Conservation (phyloP, 768 basidiomycete species). For the Tylopilus sp. region DNA sequence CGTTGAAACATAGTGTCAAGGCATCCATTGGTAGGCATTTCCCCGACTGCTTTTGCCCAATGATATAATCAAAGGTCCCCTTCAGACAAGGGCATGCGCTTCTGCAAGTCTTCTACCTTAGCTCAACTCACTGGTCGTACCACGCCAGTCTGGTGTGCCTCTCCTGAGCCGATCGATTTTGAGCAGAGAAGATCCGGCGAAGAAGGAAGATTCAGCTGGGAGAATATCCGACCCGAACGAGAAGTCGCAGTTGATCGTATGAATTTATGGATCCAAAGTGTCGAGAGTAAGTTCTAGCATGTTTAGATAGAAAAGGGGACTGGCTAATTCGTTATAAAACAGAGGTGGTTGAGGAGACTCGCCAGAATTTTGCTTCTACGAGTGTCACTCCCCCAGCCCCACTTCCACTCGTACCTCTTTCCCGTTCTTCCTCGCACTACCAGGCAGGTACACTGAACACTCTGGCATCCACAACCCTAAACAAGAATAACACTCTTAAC, state of each 20-base stretch:
- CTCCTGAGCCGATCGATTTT: slow-evolving; percentile 31
- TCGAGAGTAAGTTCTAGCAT: slow-evolving; percentile 61
- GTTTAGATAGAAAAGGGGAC: neutral
- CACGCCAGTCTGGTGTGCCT: slow-evolving; percentile 29
- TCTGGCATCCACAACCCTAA: slow-evolving; percentile 21
- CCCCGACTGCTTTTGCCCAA: neutral
- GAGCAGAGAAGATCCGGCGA: slow-evolving; percentile 32
- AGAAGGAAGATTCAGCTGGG: slow-evolving; percentile 34
- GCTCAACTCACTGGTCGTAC: slow-evolving; percentile 36
- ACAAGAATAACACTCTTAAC: slow-evolving; percentile 4
- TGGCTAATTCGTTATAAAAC: slow-evolving; percentile 9
- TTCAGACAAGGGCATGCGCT: slow-evolving; percentile 62
- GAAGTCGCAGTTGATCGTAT: slow-evolving; percentile 54
- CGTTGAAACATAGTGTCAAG: slow-evolving; percentile 68
- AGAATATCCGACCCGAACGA: slow-evolving; percentile 31
- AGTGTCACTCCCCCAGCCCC: slow-evolving; percentile 51
- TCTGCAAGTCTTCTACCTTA: slow-evolving; percentile 64
- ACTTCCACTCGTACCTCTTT: slow-evolving; percentile 57
- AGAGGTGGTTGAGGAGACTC: slow-evolving; percentile 83
- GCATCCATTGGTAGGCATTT: slow-evolving; percentile 62
- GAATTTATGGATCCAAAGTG: slow-evolving; percentile 78
- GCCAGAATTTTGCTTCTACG: slow-evolving; percentile 65
- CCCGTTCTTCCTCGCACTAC: slow-evolving; percentile 45
- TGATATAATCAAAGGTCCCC: neutral
- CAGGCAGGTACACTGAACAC: slow-evolving; percentile 32